phyloP scores from a whole-genome alignment of 345 rosid species.

The Dovyalis caffra region DNA sequence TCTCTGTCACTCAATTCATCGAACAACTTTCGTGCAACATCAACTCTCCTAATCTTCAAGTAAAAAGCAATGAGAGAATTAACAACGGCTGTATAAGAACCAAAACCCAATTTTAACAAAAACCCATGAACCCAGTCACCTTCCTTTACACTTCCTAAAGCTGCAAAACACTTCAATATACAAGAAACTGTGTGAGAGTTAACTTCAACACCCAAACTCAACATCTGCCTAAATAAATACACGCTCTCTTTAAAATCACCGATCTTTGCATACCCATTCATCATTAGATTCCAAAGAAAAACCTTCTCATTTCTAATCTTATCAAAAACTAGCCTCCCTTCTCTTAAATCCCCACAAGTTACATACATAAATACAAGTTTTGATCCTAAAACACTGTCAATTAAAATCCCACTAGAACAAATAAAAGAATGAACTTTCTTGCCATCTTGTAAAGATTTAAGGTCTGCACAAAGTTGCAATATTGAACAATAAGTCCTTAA shows the following conservation, averaged over 20 bases:
- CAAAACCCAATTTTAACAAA: constrained; percentile 51
- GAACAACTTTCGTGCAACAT: constrained; percentile 44
- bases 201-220: constrained; percentile 40
- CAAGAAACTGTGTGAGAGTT: constrained; percentile 54
- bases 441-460: constrained; percentile 42
- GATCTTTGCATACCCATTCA: constrained; percentile 51
- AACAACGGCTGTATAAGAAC: constrained; percentile 35
- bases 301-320: constrained; percentile 45
- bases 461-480: constrained; percentile 65
- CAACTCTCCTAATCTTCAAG: constrained; percentile 39
- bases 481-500: constrained; percentile 45
- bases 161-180: constrained; percentile 56
- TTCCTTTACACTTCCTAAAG: constrained; percentile 32
- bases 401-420: constrained; percentile 28
- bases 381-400: constrained; percentile 53
- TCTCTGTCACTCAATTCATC: constrained; percentile 63
- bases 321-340: constrained; percentile 52
- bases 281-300: constrained; percentile 62
- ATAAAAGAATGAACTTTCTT: constrained; percentile 51
- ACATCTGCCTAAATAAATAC: constrained; percentile 46
- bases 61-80: constrained; percentile 55
- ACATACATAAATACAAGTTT: constrained; percentile 71
- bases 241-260: constrained; percentile 49
- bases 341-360: constrained; percentile 53
- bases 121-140: constrained; percentile 63